phyloP scores from a whole-genome alignment of 2,329 filamentous ascomycete genomes.

The Exserohilum rostratum region DNA sequence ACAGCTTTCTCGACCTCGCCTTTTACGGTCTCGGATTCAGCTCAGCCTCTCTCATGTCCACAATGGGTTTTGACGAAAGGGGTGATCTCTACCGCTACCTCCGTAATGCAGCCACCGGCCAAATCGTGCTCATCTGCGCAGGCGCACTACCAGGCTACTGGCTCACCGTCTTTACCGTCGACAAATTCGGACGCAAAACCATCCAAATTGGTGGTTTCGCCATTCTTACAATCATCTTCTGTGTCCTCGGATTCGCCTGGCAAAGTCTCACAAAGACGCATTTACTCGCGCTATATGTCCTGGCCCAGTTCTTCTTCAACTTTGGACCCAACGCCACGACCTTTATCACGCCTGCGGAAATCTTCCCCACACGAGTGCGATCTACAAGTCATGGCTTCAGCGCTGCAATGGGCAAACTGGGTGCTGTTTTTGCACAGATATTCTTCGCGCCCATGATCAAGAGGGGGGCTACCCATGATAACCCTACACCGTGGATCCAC shows the following conservation, averaged over 20 bases:
- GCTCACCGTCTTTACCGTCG: conserved; percentile 76
- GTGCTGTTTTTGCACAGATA: conserved; percentile 58
- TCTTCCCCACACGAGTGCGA: conserved; percentile 58
- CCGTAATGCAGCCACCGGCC: conserved; percentile 77
- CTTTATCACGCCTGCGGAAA: conserved; percentile 60
- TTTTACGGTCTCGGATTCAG: conserved; percentile 69
- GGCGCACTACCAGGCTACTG: conserved; percentile 84
- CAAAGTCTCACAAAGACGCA: conserved; percentile 51
- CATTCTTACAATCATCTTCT: conserved; percentile 57
- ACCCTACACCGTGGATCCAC: conserved; percentile 69
- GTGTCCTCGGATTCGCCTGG: conserved; percentile 58
- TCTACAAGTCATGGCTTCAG: conserved; percentile 57
- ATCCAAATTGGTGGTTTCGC: conserved; percentile 68
- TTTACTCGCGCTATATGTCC: conserved; percentile 55
- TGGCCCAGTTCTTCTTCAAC: conserved; percentile 61
- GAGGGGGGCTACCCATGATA: conserved; percentile 58
- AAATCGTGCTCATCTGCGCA: conserved; percentile 78
- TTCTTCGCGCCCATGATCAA: conserved; percentile 59
- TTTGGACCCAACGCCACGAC: conserved; percentile 60
- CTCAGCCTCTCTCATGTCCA: conserved; percentile 72
- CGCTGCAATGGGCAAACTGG: conserved; percentile 56
- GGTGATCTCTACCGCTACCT: conserved; percentile 70
- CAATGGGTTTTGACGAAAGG: conserved; percentile 73
- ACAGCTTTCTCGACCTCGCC: conserved; percentile 65
- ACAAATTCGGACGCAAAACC: conserved; percentile 76